These are phyloP conservation scores for Arxiozyma telluris DNA, from an alignment of 1,139 yeast genomes.

Conservation along the genomic window DNA sequence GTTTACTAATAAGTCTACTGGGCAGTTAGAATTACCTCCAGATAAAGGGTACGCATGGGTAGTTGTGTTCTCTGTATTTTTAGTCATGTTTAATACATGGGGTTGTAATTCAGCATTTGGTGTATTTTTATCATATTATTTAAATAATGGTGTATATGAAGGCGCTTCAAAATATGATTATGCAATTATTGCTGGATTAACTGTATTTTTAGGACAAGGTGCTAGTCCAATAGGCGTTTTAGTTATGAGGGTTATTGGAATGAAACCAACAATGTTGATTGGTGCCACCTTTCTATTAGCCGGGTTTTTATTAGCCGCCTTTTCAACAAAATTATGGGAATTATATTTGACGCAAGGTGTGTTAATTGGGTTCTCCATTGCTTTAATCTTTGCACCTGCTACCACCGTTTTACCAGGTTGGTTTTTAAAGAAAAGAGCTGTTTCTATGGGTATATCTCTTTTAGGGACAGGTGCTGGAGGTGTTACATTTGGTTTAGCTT, in stretches of 20 bases:
- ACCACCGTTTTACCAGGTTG: slow-evolving; percentile 50
- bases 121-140: slow-evolving; percentile 52
- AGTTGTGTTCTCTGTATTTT: slow-evolving; percentile 45
- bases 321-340: slow-evolving; percentile 52
- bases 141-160: slow-evolving; percentile 40
- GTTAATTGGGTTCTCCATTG: slow-evolving; percentile 52
- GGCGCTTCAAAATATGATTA: slow-evolving; percentile 53
- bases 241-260: slow-evolving; percentile 33
- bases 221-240: slow-evolving; percentile 46
- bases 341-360: slow-evolving; percentile 64
- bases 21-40: slow-evolving; percentile 39
- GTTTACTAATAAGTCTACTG: slow-evolving; percentile 30
- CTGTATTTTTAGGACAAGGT: slow-evolving; percentile 49
- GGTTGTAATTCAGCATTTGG: slow-evolving; percentile 68
- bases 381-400: slow-evolving; percentile 53
- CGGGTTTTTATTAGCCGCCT: slow-evolving; percentile 58
- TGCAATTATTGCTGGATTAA: slow-evolving; percentile 63
- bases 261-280: slow-evolving; percentile 34
- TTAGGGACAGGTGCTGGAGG: slow-evolving; percentile 60
- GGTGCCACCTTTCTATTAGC: slow-evolving; percentile 48
- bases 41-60: slow-evolving; percentile 73
- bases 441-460: slow-evolving; percentile 47
- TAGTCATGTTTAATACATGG: slow-evolving; percentile 57
- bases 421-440: slow-evolving; percentile 48
- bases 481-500: slow-evolving; percentile 35